Base-by-base conservation (phyloP, 139 green algal species). In the Haematococcus lacustris region DNA sequence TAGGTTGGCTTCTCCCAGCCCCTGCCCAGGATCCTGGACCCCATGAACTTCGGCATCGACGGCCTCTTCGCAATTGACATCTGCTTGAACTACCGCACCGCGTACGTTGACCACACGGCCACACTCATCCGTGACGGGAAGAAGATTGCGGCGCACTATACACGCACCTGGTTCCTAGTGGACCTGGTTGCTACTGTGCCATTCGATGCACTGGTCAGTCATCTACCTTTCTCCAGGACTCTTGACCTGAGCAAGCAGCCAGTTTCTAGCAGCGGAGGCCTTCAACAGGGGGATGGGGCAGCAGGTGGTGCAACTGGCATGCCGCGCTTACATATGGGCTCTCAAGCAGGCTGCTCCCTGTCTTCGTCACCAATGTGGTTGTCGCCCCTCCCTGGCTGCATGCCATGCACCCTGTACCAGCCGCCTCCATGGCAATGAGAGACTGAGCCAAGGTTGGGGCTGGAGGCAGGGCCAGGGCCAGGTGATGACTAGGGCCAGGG, bases 1-100 rank as follows among this genome's bases (percentile, higher is more conserved):
- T 61, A 76, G 67, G 50, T 68, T 71, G 74, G 70, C 40, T 81
- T 79, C 50, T 63, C 60, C 9, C 68, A 66, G 30, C 32, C 50
- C 13, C 67, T 65, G 67, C 33, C 66, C 26, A 59, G 71, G 37
- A 39, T 59, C 23, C 53, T 84, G 26, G 40, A 73, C 2, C 66
- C 41, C 9, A 38, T 88, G 1, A 74, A 83, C 35, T 79, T 83
- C 66, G 68, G 73, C 3, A 75, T 85, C 37, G 84, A 89, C 70
- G 57, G 78, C 1, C 39, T 79, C 13, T 91, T 91, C 76, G 78
- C 77, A 50, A 43, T 83, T 3, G 83, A 91, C 47, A 83, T 91
- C 26, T 47, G 79, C 28, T 75, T 84, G 23, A 88, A 86, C 43
- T 91, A 88, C 59, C 74, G 81, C 21, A 91, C 86, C 6, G 83